Evolutionary conservation across 2,329 filamentous ascomycete genomes (phyloP).

Genomic region (Pseudogymnoascus sp.): DNA sequence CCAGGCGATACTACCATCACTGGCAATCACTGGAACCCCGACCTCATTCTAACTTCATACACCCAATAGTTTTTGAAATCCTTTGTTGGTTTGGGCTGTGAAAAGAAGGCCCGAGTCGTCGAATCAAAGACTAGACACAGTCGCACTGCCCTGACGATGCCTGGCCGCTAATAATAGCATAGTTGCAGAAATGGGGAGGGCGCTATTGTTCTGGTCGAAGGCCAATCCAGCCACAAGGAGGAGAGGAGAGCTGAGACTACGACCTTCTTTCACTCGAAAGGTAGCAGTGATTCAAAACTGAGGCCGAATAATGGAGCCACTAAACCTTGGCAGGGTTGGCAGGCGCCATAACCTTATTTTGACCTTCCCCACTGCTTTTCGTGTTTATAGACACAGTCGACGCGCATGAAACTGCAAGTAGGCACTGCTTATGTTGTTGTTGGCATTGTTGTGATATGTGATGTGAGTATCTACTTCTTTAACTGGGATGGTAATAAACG

Average conservation of each 20-base stretch:
- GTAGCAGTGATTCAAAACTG: neutral
- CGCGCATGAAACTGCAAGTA: neutral
- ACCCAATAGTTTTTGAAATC: neutral
- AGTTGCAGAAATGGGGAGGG: neutral
- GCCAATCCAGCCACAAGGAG: neutral
- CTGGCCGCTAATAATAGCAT: neutral
- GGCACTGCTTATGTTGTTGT: too few relatives aligned
- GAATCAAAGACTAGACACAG: neutral
- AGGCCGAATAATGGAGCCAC: neutral
- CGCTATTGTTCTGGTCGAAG: neutral
- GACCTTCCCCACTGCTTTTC: neutral
- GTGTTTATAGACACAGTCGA: neutral
- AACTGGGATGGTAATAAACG: neutral
- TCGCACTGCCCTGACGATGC: neutral
- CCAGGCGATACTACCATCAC: neutral
- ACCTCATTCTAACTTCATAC: neutral
- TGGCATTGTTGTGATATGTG: neutral
- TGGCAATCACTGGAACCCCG: neutral
- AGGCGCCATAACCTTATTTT: slow-evolving; percentile 7
- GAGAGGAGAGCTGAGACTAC: neutral
- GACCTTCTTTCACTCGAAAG: neutral
- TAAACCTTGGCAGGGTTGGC: neutral
- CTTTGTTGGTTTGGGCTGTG: neutral
- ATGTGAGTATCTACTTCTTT: neutral
- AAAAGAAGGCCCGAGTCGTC: neutral